Evolutionary conservation across 306 rosid genomes (phyloP), one percentile per base, ranked within the genome.

Genomic region (Datisca glomerata): DNA sequence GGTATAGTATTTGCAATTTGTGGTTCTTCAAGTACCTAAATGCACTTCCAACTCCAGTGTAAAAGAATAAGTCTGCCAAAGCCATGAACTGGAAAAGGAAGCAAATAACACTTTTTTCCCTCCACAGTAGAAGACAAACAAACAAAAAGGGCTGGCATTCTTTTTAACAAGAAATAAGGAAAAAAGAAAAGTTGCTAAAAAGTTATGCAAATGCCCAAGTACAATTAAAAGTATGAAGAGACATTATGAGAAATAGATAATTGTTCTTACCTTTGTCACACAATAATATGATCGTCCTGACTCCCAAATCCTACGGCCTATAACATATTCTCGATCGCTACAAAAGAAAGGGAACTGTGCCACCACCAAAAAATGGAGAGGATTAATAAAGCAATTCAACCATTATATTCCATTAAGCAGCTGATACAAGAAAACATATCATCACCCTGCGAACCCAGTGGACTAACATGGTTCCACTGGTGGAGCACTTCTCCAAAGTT

Each of bases 291-390:
- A 31, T 41, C 57, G 46, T 23, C 74, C 82, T 0, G 69, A 66
- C 59, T 75, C 63, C 82, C 82, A 75, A 46, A 75, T 75, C 53
- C 82, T 72, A 6, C 82, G 74, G 9, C 82, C 78, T 11, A 75
- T 75, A 58, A 66, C 35, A 33, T 75, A 75, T 27, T 75, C 82
- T 44, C 82, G 56, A 51, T 75, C 74, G 19, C 78, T 75, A 41
- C 82, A 75, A 40, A 75, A 75, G 69, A 75, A 75, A 31, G 82
- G 82, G 56, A 75, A 75, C 82, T 75, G 82, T 22, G 12, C 57
- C 56, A 49, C 16, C 35, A 50, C 23, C 23, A 45, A 3, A 49
- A 15, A 27, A 59, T 31, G 23, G 22, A 43, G 22, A 35, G 25
- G 58, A 48, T 12, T 23, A 38, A 9, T 38, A 17, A 51, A 53